A percentile compares a stretch with the other conserved stretches of the same genome.
Evolutionary conservation across 345 rosid species (phyloP).

Genomic region (Salix koriyanagi): DNA sequence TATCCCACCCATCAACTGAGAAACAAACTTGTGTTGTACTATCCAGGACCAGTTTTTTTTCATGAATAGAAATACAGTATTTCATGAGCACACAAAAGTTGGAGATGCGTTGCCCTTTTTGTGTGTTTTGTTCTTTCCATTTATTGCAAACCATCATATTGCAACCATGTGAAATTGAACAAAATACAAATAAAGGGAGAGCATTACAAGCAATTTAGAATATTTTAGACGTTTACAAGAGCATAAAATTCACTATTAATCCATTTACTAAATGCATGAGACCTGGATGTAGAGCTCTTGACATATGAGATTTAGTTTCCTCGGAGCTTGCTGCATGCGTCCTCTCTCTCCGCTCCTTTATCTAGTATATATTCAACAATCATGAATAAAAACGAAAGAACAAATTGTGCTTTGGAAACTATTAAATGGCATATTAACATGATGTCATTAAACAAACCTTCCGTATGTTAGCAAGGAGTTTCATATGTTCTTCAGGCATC

Average conservation of each 20-base stretch:
- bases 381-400: constrained; percentile 5
- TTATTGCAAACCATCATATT: background rate
- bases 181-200: background rate
- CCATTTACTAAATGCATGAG: constrained; percentile 1
- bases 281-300: constrained; percentile 85
- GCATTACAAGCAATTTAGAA: background rate
- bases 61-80: background rate
- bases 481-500: constrained; percentile 97
- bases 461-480: constrained; percentile 83
- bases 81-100: background rate
- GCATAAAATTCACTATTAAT: background rate
- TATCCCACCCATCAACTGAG: background rate
- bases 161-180: background rate
- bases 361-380: constrained; percentile 37
- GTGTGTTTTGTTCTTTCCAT: background rate
- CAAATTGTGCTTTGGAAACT: background rate
- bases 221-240: background rate
- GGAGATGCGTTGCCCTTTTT: background rate
- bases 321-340: constrained; percentile 51
- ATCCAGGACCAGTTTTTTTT: background rate
- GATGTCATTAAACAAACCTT: constrained; percentile 48
- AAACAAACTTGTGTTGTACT: background rate
- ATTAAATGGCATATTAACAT: background rate
- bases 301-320: constrained; percentile 61
- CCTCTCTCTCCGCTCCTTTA: constrained; percentile 74